These are phyloP conservation scores for Diaporthe sp. DNA, from an alignment of 2,329 filamentous ascomycete genomes.

Conservation along the genomic window DNA sequence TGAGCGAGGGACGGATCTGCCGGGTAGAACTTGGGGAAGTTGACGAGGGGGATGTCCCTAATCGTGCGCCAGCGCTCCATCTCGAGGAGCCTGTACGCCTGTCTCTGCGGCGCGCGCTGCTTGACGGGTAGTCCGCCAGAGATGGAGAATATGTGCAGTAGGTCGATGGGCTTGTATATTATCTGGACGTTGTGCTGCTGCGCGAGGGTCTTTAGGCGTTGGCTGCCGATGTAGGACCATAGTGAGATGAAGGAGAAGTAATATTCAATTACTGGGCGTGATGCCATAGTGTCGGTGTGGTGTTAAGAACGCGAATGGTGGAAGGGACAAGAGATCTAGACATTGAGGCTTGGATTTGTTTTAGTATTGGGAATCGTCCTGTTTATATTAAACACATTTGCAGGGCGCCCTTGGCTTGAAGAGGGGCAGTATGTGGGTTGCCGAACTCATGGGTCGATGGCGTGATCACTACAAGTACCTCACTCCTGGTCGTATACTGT, in stretches of 20 bases:
- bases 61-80: slow-evolving; percentile 48
- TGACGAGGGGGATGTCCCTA: slow-evolving; percentile 47
- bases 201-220: slow-evolving; percentile 44
- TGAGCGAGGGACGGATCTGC: slow-evolving; percentile 49
- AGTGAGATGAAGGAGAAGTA: slow-evolving; percentile 51
- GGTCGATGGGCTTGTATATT: slow-evolving; percentile 49
- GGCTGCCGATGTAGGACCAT: slow-evolving; percentile 50
- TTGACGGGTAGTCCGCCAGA: slow-evolving; percentile 51
- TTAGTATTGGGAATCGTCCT: background rate
- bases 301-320: background rate
- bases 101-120: slow-evolving; percentile 48
- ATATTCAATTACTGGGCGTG: slow-evolving; percentile 44
- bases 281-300: background rate
- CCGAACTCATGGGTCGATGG: background rate
- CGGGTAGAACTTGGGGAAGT: slow-evolving; percentile 44
- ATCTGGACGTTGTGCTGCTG: slow-evolving; percentile 45
- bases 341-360: too few relatives aligned
- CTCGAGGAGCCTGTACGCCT: slow-evolving; percentile 48
- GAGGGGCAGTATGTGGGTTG: slow-evolving; percentile 17
- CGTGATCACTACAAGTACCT: slow-evolving; percentile 1
- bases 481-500: background rate
- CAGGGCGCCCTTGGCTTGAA: background rate
- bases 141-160: slow-evolving; percentile 49
- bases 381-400: background rate
- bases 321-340: background rate